phyloP scores from a whole-genome alignment of 164 flowering plant species.

The Macadamia integrifolia region DNA sequence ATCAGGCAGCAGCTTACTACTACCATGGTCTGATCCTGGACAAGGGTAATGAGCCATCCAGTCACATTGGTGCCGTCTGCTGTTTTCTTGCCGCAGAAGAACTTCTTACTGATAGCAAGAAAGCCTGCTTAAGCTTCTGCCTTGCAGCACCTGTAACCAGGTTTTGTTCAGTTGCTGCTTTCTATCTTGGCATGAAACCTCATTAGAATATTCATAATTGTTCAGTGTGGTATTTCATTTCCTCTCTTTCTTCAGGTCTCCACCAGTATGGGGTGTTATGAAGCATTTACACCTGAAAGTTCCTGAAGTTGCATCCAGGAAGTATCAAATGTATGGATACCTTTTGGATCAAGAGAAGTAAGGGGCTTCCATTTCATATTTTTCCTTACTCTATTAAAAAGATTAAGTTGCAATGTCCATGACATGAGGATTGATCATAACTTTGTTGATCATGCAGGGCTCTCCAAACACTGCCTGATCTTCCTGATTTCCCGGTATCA shows the following conservation, averaged over 20 bases:
- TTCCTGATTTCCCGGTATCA: slow-evolving; percentile 77
- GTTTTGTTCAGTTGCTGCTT: slow-evolving; percentile 26
- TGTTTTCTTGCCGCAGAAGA: slow-evolving; percentile 88
- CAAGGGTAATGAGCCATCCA: slow-evolving; percentile 69
- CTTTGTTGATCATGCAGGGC: slow-evolving; percentile 39
- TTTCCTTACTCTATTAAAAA: not conserved
- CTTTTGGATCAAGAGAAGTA: slow-evolving; percentile 82
- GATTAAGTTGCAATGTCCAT: not conserved
- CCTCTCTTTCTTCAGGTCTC: slow-evolving; percentile 36
- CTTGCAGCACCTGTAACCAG: slow-evolving; percentile 81
- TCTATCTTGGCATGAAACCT: not conserved
- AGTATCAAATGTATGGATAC: slow-evolving; percentile 78
- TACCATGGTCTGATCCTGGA: slow-evolving; percentile 82
- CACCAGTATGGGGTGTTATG: slow-evolving; percentile 86
- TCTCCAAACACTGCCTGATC: slow-evolving; percentile 59
- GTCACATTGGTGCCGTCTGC: slow-evolving; percentile 61
- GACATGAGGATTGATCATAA: not conserved
- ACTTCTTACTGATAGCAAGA: slow-evolving; percentile 71
- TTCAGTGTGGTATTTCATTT: not conserved
- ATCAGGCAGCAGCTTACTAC: slow-evolving; percentile 93
- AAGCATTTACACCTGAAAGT: slow-evolving; percentile 74
- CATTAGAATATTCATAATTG: not conserved
- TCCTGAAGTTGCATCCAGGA: slow-evolving; percentile 72
- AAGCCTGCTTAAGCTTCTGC: slow-evolving; percentile 74
- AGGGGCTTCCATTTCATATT: slow-evolving; percentile 15